Evolutionary conservation across 2,329 filamentous ascomycete genomes (phyloP).

Genomic region (Colletotrichum sp.): DNA sequence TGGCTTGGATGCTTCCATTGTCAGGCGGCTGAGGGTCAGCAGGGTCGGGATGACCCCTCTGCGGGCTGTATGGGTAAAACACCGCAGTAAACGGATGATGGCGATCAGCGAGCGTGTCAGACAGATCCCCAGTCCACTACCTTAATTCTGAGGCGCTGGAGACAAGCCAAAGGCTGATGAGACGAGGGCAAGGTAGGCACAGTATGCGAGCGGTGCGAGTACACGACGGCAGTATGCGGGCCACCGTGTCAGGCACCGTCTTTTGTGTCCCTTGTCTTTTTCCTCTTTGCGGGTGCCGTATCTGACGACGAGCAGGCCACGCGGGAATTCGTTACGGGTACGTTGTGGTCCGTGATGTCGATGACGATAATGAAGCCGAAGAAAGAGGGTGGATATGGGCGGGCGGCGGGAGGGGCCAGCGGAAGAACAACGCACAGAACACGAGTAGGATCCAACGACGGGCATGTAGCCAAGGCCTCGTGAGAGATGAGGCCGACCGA

Average conservation of each 20-base stretch:
- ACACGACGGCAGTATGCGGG: not conserved
- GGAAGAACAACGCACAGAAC: not conserved
- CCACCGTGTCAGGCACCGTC: not conserved
- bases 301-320: not conserved
- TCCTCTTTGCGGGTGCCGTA: not conserved
- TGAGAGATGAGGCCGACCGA: not conserved
- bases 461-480: not conserved
- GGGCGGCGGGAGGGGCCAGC: not conserved
- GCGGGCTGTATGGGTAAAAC: slow-evolving; percentile 2
- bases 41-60: not conserved
- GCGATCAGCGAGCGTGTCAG: slow-evolving; percentile 3
- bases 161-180: not conserved
- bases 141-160: slow-evolving; percentile 7
- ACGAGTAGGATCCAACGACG: not conserved
- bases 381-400: not conserved
- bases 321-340: not conserved
- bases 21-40: not conserved
- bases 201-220: not conserved
- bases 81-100: not conserved
- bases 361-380: slow-evolving; percentile 4
- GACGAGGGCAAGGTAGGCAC: not conserved
- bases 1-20: not conserved
- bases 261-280: not conserved
- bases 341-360: not conserved
- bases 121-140: slow-evolving; percentile 9